Evolutionary conservation across 805 yeast genomes (phyloP).

Genomic region (Blastobotrys attinorum): DNA sequence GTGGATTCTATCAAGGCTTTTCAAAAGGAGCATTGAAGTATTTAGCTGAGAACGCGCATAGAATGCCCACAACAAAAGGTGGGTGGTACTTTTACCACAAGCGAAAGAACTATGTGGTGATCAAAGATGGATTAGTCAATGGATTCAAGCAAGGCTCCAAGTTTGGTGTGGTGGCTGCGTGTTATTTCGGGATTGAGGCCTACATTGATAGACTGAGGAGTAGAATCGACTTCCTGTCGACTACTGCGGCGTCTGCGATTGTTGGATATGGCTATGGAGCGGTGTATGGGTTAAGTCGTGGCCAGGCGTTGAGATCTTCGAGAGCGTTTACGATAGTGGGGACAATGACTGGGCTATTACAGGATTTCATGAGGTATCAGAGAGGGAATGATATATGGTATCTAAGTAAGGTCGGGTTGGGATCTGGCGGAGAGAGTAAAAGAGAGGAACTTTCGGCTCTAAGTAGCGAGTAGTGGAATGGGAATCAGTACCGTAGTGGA

Average conservation of each 20-base stretch:
- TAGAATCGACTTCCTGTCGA: constrained; percentile 51
- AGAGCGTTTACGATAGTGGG: constrained; percentile 55
- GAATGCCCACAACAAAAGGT: constrained; percentile 67
- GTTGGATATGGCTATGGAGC: constrained; percentile 48
- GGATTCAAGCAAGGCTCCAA: constrained; percentile 41
- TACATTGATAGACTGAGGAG: constrained; percentile 46
- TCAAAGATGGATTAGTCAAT: constrained; percentile 43
- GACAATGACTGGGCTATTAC: constrained; percentile 50
- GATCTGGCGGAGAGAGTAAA: too few relatives aligned
- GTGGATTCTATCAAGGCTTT: constrained; percentile 57
- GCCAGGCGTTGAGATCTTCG: constrained; percentile 27
- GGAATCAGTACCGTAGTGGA: too few relatives aligned
- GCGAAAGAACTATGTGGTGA: constrained; percentile 68
- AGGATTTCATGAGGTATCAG: constrained; percentile 51
- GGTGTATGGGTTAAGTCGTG: constrained; percentile 26
- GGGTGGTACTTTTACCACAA: constrained; percentile 89
- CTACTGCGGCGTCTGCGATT: constrained; percentile 48
- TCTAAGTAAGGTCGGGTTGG: too few relatives aligned
- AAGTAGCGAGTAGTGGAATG: too few relatives aligned
- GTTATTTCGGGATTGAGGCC: constrained; percentile 57
- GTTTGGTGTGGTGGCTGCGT: constrained; percentile 38
- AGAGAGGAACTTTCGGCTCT: background rate
- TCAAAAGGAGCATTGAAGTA: constrained; percentile 48
- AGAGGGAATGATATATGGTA: constrained; percentile 69
- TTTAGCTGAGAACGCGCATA: constrained; percentile 73